Conservation (phyloP, 495 filamentous ascomycete species). For the Chaetomium tenue region DNA sequence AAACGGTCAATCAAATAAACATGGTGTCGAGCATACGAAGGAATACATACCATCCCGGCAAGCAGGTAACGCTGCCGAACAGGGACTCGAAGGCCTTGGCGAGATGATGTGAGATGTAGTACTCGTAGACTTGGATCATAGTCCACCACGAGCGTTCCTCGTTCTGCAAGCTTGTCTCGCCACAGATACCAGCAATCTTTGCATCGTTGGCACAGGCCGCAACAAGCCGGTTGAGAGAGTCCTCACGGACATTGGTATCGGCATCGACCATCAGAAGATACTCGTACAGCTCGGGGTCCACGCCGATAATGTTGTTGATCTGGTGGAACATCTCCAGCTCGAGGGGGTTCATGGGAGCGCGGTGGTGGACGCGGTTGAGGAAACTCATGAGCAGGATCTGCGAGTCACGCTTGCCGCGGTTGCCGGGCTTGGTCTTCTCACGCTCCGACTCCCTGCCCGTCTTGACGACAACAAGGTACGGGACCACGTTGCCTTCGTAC, state of each 20-base stretch:
- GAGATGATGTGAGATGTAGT: slow-evolving; percentile 94
- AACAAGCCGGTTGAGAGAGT: slow-evolving; percentile 88
- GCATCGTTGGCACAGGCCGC: slow-evolving; percentile 91
- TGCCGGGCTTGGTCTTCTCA: slow-evolving; percentile 86
- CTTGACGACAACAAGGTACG: slow-evolving; percentile 94
- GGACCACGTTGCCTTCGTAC: slow-evolving; percentile 94
- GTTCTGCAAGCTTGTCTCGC: slow-evolving; percentile 94
- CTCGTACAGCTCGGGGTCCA: slow-evolving; percentile 95
- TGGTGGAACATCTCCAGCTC: slow-evolving; percentile 98
- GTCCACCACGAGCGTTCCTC: slow-evolving; percentile 96
- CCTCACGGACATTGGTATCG: slow-evolving; percentile 91
- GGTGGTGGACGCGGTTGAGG: slow-evolving; percentile 95
- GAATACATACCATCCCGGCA: slow-evolving; percentile 88
- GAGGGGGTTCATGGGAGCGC: slow-evolving; percentile 86
- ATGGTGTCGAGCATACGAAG: background rate
- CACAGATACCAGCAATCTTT: slow-evolving; percentile 95
- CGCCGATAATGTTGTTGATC: slow-evolving; percentile 98
- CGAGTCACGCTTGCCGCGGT: slow-evolving; percentile 96
- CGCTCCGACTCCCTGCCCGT: slow-evolving; percentile 96
- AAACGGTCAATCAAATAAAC: slow-evolving; percentile 35
- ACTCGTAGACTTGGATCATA: slow-evolving; percentile 99
- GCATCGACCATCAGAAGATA: slow-evolving; percentile 97
- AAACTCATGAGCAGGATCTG: slow-evolving; percentile 84
- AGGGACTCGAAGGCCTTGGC: slow-evolving; percentile 93
- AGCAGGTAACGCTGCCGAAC: slow-evolving; percentile 93